These are phyloP conservation scores for Xylariaceae sp. DNA, from an alignment of 2,329 filamentous ascomycete species.

Conservation along the genomic window DNA sequence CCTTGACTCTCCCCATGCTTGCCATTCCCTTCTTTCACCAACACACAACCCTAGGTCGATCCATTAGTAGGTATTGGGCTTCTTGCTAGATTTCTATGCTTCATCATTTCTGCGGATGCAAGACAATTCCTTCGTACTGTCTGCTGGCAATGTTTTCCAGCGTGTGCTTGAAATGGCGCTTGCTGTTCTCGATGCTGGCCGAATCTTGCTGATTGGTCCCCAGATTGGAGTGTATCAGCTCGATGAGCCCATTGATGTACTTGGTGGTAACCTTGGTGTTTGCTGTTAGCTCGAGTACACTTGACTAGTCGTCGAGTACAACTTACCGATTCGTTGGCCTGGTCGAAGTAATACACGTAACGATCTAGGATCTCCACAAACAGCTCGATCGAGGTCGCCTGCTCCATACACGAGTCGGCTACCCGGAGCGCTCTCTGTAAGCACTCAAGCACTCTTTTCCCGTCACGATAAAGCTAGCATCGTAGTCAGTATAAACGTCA, in stretches of 20 bases:
- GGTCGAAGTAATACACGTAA: constrained; percentile 99
- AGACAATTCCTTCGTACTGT: constrained; percentile 88
- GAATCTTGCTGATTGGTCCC: constrained; percentile 80
- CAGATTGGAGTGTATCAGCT: constrained; percentile 95
- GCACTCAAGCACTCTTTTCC: constrained; percentile 94
- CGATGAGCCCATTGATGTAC: constrained; percentile 95
- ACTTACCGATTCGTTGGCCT: constrained; percentile 88
- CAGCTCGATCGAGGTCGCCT: constrained; percentile 90
- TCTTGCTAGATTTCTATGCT: background rate
- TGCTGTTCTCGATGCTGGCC: constrained; percentile 78
- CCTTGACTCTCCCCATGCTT: constrained; percentile 1
- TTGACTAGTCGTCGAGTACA: background rate
- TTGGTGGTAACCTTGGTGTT: constrained; percentile 73
- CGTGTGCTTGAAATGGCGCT: constrained; percentile 91
- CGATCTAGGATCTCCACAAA: constrained; percentile 98
- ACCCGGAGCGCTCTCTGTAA: constrained; percentile 92
- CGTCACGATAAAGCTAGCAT: constrained; percentile 83
- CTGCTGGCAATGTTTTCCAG: constrained; percentile 88
- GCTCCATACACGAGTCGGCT: constrained; percentile 98
- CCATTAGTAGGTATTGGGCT: background rate
- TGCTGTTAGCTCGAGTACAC: constrained; percentile 7
- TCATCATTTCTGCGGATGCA: constrained; percentile 50
- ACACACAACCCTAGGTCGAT: constrained; percentile 9
- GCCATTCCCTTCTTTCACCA: constrained; percentile 4
- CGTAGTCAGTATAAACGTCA: no score